Base-by-base conservation (phyloP, 176 grass and related monocot genomes). In the Puya raimondii region DNA sequence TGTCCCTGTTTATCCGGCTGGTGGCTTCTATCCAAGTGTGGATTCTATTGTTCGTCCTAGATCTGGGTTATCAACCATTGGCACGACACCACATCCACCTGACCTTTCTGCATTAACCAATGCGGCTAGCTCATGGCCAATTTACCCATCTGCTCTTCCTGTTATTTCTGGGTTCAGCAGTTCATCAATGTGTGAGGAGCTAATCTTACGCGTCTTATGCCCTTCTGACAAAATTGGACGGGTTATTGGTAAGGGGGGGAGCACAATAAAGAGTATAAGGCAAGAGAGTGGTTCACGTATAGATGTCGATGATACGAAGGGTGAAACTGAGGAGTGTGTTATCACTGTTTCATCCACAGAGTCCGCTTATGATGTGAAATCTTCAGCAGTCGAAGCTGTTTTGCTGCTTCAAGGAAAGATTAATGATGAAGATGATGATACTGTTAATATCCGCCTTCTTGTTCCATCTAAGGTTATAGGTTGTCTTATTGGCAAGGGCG, bases 401-500 rank as follows among this genome's bases (percentile, higher is more conserved):
- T 70, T 99, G 66, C 71, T 88, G 66, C 87, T 99, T 56, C 94
- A 99, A 86, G 80, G 74, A 77, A 99, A 99, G 75, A 99, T 99
- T 65, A 93, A 82, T 3, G 85, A 88, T 79, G 78, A 80, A 47
- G 74, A 84, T 57, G 85, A 84, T 53, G 78, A 85, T 53, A 86
- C 47, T 64, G 84, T 90, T 69, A 80, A 72, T 71, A 80, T 99
- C 48, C 84, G 87, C 53, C 82, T 99, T 86, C 84, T 99, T 83
- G 87, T 93, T 51, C 90, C 94, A 9, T 75, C 63, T 70, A 91
- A 82, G 77, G 76, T 86, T 54, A 80, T 99, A 64, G 95, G 95
- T 51, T 99, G 95, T 75, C 83, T 99, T 79, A 99, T 99, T 75
- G 95, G 95, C 79, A 93, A 90, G 81, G 85, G 87, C 64, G 95